Percentiles rank a stretch among this genome's conserved stretches.
Conservation (phyloP, 2,329 filamentous ascomycete genomes). For the Chaetomiaceae sp. region DNA sequence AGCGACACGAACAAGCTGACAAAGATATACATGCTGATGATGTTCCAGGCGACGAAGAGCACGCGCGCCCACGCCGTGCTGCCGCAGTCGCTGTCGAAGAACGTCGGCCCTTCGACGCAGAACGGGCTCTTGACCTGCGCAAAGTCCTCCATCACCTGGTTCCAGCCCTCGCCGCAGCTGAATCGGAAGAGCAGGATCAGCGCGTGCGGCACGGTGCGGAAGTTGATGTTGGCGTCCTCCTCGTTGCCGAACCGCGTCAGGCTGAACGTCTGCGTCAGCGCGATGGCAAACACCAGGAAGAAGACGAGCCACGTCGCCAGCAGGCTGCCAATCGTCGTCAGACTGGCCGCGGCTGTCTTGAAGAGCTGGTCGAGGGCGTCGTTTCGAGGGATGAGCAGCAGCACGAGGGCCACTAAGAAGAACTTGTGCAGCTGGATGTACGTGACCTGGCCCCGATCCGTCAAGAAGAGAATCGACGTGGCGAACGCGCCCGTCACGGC, state of each 20-base stretch:
- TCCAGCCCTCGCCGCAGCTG: constrained; percentile 95
- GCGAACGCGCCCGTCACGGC: constrained; percentile 73
- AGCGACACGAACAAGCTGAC: constrained; percentile 97
- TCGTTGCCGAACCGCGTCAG: constrained; percentile 78
- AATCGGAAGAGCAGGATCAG: constrained; percentile 89
- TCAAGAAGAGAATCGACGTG: constrained; percentile 75
- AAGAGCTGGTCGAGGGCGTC: constrained; percentile 97
- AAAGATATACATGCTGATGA: constrained; percentile 99
- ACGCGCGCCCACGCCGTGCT: constrained; percentile 82
- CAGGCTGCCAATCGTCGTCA: constrained; percentile 85
- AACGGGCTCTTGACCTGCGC: constrained; percentile 73
- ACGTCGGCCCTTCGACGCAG: constrained; percentile 67
- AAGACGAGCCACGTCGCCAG: constrained; percentile 96
- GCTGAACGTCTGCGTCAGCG: constrained; percentile 91
- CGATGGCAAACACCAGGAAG: constrained; percentile 94
- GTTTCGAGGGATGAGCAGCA: constrained; percentile 90
- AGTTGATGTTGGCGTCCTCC: constrained; percentile 78
- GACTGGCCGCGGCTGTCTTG: constrained; percentile 93
- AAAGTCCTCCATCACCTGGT: constrained; percentile 93
- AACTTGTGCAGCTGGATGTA: constrained; percentile 87
- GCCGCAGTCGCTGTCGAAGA: constrained; percentile 89
- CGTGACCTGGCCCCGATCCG: constrained; percentile 52
- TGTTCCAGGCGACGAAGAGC: constrained; percentile 95
- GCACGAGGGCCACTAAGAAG: constrained; percentile 83
- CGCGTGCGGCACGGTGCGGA: constrained; percentile 89